Base-by-base conservation (phyloP, 176 grass and related monocot species). In the Oryza officinalis region DNA sequence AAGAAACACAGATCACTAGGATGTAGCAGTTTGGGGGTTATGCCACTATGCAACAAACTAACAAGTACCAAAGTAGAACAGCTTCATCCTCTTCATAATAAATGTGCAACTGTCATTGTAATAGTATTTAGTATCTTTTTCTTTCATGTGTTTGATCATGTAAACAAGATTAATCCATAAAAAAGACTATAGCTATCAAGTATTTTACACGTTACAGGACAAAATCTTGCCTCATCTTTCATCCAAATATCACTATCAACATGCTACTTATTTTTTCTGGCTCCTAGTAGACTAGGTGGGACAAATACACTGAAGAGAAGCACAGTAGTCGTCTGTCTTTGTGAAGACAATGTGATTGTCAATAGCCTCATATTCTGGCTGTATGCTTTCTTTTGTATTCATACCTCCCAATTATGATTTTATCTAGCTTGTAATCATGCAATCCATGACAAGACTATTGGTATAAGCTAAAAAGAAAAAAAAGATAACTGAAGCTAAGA, bases 371-470 rank as follows among this genome's bases (percentile, higher is more conserved):
- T 81, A 43, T 72, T 35, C 18, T 45, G 43, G 8, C 3, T 41
- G 15, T 67, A 37, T 83, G 63, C 27, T 79, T 78, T 67, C 30
- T 44, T 79, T 20, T 45, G 35, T 72, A 33, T 78, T 73, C 26
- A 74, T 57, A 77, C 50, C 27, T 71, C 14, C 50, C 1, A 81
- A 30, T 78, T 77, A 69, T 80, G 46, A 46, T 32, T 10, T 8
- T 81, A 14, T 77, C 6, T 82, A 57, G 73, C 44, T 85, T 43
- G 66, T 65, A 77, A 54, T 85, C 41, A 44, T 67, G 83, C 76
- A 31, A 63, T 27, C 46, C 54, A 61, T 22, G 40, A 74, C 75
- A 44, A 84, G 46, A 37, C 75, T 30, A 80, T 69, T 49, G 22
- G 37, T 69, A 69, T 47, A 67, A 46, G 38, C 59, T 25, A 15